Conservation (phyloP, 1,284 basidiomycete genomes). For the Cryptococcus sp. region DNA sequence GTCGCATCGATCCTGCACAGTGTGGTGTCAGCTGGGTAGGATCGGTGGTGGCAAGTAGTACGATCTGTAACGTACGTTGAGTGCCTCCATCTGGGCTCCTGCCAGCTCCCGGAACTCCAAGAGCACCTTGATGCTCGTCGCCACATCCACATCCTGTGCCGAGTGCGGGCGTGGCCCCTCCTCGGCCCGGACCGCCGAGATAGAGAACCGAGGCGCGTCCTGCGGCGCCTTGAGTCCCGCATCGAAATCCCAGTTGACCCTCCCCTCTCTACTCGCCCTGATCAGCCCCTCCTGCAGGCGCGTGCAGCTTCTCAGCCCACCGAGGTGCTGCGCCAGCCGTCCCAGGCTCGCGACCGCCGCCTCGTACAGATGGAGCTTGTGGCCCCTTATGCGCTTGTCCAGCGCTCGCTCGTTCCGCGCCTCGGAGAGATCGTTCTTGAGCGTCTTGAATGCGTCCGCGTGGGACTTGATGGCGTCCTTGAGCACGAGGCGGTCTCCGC, state of each 20-base stretch:
- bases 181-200: not conserved
- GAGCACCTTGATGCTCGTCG: slow-evolving; percentile 71
- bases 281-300: slow-evolving; percentile 76
- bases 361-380: slow-evolving; percentile 65
- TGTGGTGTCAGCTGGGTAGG: too few species aligned
- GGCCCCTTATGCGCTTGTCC: slow-evolving; percentile 51
- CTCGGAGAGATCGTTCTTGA: slow-evolving; percentile 77
- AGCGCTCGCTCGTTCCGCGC: slow-evolving; percentile 75
- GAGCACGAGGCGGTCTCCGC: slow-evolving; percentile 54
- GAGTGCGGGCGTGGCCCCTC: not conserved
- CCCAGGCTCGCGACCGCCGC: slow-evolving; percentile 79
- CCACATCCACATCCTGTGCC: slow-evolving; percentile 54
- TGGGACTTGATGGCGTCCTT: slow-evolving; percentile 73
- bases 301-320: slow-evolving; percentile 77
- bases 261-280: slow-evolving; percentile 60
- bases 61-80: slow-evolving; percentile 61
- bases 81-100: slow-evolving; percentile 68
- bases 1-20: slow-evolving; percentile 35
- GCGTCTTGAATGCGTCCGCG: slow-evolving; percentile 77
- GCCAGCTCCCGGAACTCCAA: slow-evolving; percentile 77
- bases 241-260: slow-evolving; percentile 47
- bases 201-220: not conserved
- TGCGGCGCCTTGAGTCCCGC: slow-evolving; percentile 7
- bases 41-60: not conserved
- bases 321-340: slow-evolving; percentile 86